Evolutionary conservation across 1,139 yeast species (phyloP).

Genomic region (Zygoascus hellenicus): DNA sequence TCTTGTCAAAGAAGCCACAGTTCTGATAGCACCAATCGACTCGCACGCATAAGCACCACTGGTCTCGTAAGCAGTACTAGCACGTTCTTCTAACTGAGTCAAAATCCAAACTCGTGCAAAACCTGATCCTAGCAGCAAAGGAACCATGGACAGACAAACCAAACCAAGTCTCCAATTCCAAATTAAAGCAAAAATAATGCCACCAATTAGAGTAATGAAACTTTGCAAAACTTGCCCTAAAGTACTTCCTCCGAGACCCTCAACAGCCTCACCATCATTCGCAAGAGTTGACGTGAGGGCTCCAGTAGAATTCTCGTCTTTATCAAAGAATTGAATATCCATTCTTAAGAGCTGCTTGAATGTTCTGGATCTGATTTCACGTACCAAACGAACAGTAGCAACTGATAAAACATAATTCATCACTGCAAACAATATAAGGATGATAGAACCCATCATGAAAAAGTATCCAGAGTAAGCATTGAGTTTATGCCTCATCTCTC

Average conservation of each 20-base stretch:
- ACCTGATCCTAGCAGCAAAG: slow-evolving; percentile 66
- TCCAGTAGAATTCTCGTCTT: slow-evolving; percentile 55
- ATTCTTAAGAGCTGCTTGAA: slow-evolving; percentile 48
- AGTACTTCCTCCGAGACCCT: slow-evolving; percentile 81
- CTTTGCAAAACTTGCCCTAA: slow-evolving; percentile 71
- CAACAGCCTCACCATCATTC: slow-evolving; percentile 78
- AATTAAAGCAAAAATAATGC: slow-evolving; percentile 69
- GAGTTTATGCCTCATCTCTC: slow-evolving; percentile 33
- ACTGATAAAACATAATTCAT: slow-evolving; percentile 31
- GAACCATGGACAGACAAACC: slow-evolving; percentile 56
- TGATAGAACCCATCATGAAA: slow-evolving; percentile 38
- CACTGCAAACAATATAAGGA: slow-evolving; percentile 29
- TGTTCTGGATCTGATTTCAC: slow-evolving; percentile 30
- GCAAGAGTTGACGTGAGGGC: slow-evolving; percentile 76
- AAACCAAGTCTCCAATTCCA: slow-evolving; percentile 59
- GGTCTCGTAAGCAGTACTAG: slow-evolving; percentile 36
- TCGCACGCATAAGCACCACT: slow-evolving; percentile 37
- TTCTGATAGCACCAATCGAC: slow-evolving; percentile 33
- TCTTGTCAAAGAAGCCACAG: slow-evolving; percentile 36
- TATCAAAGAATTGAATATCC: slow-evolving; percentile 80
- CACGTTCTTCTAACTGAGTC: slow-evolving; percentile 57
- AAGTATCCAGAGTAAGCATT: slow-evolving; percentile 36
- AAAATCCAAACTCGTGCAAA: slow-evolving; percentile 74
- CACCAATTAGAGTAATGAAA: slow-evolving; percentile 61
- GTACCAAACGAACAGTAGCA: slow-evolving; percentile 30